Evolutionary conservation across 108 stramenopile species (phyloP).

Genomic region (Aurantiochytrium sp.): DNA sequence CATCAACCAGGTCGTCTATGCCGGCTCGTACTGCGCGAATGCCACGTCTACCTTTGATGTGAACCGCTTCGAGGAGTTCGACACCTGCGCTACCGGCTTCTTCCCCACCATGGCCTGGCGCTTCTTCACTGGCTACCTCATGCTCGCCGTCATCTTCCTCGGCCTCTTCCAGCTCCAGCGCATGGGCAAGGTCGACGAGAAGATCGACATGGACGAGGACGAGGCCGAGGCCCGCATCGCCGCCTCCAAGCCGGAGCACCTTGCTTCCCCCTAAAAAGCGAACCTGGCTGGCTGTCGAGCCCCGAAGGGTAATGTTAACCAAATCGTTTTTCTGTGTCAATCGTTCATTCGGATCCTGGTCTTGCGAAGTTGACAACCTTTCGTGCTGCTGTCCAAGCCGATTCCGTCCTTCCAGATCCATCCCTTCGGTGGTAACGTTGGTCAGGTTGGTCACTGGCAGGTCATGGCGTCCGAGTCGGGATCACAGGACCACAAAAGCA

Average conservation of each 20-base stretch:
- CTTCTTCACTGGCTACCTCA: neutral
- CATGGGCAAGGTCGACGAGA: neutral
- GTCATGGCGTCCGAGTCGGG: no score
- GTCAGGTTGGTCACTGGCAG: no score
- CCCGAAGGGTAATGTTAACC: no score
- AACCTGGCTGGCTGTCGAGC: no score
- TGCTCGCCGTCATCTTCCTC: neutral
- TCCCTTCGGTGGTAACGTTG: no score
- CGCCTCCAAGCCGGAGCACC: neutral
- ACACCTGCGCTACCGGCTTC: neutral
- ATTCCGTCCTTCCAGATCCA: no score
- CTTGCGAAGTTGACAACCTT: no score
- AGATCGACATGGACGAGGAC: neutral
- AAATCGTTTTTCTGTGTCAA: no score
- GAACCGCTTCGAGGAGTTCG: neutral
- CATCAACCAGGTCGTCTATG: neutral
- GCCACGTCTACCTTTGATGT: neutral
- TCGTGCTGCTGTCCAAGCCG: no score
- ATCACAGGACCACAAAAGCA: no score
- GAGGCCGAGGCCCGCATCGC: neutral
- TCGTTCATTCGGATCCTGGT: no score
- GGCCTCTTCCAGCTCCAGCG: constrained; percentile 6
- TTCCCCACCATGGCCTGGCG: neutral
- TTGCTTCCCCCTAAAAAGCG: neutral
- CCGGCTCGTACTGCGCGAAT: neutral